Evolutionary conservation across 2,329 filamentous ascomycete genomes (phyloP).

Genomic region (Plectosphaerella sp.): DNA sequence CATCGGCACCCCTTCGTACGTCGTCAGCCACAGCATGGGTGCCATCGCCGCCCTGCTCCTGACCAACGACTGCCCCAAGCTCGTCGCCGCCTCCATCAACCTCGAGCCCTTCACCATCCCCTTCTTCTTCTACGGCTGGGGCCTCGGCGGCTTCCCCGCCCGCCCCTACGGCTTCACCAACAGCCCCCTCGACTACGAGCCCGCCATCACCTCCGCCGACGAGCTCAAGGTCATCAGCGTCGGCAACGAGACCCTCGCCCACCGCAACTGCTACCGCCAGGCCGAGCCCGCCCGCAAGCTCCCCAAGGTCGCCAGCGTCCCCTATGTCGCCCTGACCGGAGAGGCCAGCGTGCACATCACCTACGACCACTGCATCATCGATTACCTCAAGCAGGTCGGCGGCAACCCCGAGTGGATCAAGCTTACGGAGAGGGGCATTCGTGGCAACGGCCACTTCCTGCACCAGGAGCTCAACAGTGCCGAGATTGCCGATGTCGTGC

Average conservation of each 20-base stretch:
- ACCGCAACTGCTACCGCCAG: conserved; percentile 21
- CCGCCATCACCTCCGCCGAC: conserved; percentile 15
- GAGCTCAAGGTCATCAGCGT: conserved; percentile 19
- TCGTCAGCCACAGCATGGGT: conserved; percentile 23
- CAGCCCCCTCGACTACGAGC: conserved; percentile 21
- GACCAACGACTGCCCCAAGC: conserved; percentile 22
- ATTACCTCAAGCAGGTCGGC: conserved; percentile 43
- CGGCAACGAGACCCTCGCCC: conserved; percentile 14
- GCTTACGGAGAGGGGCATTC: conserved; percentile 36
- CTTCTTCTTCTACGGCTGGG: conserved; percentile 18
- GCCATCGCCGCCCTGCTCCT: conserved; percentile 20
- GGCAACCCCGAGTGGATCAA: conserved; percentile 36
- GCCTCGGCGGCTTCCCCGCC: conserved; percentile 10
- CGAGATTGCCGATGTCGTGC: background rate
- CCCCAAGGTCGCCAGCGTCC: conserved; percentile 37
- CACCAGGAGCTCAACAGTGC: conserved; percentile 40
- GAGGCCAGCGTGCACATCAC: conserved; percentile 46
- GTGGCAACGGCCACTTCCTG: conserved; percentile 46
- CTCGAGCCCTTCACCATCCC: conserved; percentile 23
- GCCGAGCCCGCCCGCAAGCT: conserved; percentile 28
- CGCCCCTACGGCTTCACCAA: conserved; percentile 22
- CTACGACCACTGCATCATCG: conserved; percentile 48
- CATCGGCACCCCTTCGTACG: conserved; percentile 19
- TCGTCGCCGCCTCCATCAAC: conserved; percentile 23
- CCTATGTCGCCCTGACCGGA: conserved; percentile 39